Evolutionary conservation across 768 basidiomycete species (phyloP), one percentile per base, ranked within the genome.

Genomic region (Lactarius evosmus): DNA sequence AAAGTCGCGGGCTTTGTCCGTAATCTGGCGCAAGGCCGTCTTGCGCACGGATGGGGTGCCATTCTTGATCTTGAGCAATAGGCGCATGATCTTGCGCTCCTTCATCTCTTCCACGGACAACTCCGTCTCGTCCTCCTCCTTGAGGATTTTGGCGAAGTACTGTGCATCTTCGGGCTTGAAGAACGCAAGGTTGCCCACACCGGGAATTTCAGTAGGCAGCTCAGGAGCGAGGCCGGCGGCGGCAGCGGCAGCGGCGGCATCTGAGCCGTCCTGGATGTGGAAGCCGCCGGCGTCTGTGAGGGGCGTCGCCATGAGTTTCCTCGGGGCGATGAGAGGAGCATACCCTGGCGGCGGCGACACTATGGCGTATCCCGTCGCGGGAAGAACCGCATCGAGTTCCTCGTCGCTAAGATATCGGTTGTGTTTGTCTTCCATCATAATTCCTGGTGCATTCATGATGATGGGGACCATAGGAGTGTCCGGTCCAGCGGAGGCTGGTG

Each of bases 31-130:
- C 40, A 98, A 86, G 14, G 97, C 97, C 1, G 96, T 94, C 76
- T 99, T 99, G 62, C 97, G 89, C 63, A 98, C 95, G 12, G 97
- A 96, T 30, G 97, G 97, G 3, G 96, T 98, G 55, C 97, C 97
- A 73, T 98, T 99, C 82, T 99, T 98, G 78, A 99, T 98, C 78
- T 98, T 98, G 70, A 99, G 83, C 58, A 99, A 80, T 27, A 99
- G 78, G 29, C 97, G 89, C 95, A 98, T 98, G 70, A 98, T 98
- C 76, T 98, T 99, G 72, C 96, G 87, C 78, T 98, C 97, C 78
- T 99, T 99, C 86, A 98, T 91, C 79, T 99, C 97, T 56, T 98
- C 97, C 8, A 98, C 90, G 0, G 90, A 86, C 53, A 98, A 80
- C 73, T 90, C 86, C 2, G 88, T 91, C 76, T 98, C 97, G 70